Base-by-base conservation (phyloP, 2,329 filamentous ascomycete species). In the Hypoxylon sp. region DNA sequence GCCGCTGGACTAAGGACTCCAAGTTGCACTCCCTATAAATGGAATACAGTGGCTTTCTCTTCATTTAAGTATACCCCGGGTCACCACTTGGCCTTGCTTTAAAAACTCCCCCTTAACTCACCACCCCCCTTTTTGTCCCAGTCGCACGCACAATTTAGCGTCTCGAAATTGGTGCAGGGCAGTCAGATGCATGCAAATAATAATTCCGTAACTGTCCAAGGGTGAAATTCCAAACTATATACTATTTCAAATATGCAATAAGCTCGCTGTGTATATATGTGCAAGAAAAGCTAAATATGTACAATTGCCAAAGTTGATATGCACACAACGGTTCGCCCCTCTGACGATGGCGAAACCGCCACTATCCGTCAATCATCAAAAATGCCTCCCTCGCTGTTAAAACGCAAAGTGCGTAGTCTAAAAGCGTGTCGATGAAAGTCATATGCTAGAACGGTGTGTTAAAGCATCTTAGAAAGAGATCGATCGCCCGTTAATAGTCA, bases 1-100 rank as follows among this genome's bases (percentile, higher is more conserved):
- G 78, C 8, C 67, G 73, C 5, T 72, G 69, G 72, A 79, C 76
- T 2, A 78, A 75, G 67, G 71, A 78, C 37, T 77, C 75, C 1
- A 74, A 71, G 33, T 48, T 79, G 17, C 77, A 79, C 57, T 51
- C 55, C 6, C 25, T 78, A 37, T 78, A 35, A 44, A 30, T 1
- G 17, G 20, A 33, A 35, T 5, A 13, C 13, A 13, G 40, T 42
- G n/a, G 17, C 3, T 2, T 44, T 44, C 17, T 17, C 20, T 44
- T 44, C 8, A n/a, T 8, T 44, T 8, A 3, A 20, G 6, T 44
- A 44, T 22, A 44, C 17, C 17, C 17, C 7, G 8, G 31, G n/a
- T 30, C 42, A 6, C 14, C 1, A 8, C 17, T 25, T 33, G 11
- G 11, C 42, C 30, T 40, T 7, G n/a, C 8, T 22, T 10, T 17